phyloP scores from a whole-genome alignment of 164 flowering plant species.

The Cinnamomum micranthum region DNA sequence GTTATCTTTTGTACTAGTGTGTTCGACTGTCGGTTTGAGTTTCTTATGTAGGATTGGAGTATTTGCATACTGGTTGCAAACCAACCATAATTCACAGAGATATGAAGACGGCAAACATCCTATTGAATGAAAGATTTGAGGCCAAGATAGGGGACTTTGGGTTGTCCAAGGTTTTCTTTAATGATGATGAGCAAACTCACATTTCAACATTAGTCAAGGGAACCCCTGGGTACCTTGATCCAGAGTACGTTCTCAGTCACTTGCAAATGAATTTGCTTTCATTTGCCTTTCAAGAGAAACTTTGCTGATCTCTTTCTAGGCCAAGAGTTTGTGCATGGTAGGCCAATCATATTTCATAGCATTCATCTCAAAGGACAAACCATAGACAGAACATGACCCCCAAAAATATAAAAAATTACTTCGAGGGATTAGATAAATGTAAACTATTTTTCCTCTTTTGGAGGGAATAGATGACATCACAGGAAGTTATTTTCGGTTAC shows the following conservation, averaged over 20 bases:
- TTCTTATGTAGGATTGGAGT: conserved; percentile 42
- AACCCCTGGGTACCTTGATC: conserved; percentile 55
- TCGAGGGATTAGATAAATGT: too few relatives aligned
- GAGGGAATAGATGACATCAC: too few relatives aligned
- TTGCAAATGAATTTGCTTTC: too few relatives aligned
- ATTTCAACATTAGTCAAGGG: conserved; percentile 35
- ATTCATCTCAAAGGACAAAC: too few relatives aligned
- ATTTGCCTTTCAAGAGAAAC: too few relatives aligned
- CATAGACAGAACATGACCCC: too few relatives aligned
- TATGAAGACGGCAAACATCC: conserved; percentile 45
- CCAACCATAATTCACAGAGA: conserved; percentile 58
- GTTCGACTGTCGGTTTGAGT: not conserved
- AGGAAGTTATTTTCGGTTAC: too few relatives aligned
- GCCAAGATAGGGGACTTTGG: conserved; percentile 59
- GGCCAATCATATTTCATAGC: too few relatives aligned
- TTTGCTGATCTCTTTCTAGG: too few relatives aligned
- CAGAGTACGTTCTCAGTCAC: conserved; percentile 39
- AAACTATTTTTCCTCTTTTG: too few relatives aligned
- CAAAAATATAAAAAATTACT: too few relatives aligned
- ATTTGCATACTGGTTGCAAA: conserved; percentile 44
- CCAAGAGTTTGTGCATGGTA: too few relatives aligned
- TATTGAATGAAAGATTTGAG: conserved; percentile 32
- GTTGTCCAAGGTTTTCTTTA: conserved; percentile 32
- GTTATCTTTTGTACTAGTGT: not conserved
- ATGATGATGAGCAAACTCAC: conserved; percentile 24